These are phyloP conservation scores for Monilinia fructicola DNA, from an alignment of 2,329 filamentous ascomycete genomes.

Conservation along the genomic window DNA sequence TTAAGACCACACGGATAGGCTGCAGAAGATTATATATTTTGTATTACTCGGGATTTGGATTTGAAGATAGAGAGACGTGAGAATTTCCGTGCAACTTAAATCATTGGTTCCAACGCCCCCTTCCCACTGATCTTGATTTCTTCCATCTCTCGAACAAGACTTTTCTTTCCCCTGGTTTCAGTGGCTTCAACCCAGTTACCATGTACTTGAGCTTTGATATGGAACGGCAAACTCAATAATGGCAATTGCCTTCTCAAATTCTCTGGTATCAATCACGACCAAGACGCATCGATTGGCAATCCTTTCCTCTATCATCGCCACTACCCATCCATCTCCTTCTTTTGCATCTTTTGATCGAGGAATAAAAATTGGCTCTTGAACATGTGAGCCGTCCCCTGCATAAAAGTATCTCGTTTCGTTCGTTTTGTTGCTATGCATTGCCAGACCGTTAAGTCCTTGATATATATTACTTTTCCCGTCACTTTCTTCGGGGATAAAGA, in stretches of 20 bases:
- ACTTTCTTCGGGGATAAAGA: conserved; percentile 41
- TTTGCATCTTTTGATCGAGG: conserved; percentile 42
- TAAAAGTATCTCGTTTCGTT: conserved; percentile 40
- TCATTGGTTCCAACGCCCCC: neutral
- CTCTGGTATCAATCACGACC: conserved; percentile 42
- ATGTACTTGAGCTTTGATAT: conserved; percentile 28
- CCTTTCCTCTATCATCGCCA: conserved; percentile 40
- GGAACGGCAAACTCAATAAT: conserved; percentile 40
- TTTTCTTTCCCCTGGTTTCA: neutral
- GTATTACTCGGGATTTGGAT: too few species aligned
- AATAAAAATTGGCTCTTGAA: conserved; percentile 56
- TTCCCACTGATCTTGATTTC: neutral
- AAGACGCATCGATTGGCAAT: conserved; percentile 40
- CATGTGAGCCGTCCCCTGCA: conserved; percentile 44
- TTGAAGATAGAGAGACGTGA: neutral
- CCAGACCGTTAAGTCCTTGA: conserved; percentile 26
- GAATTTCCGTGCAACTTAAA: neutral
- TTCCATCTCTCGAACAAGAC: conserved; percentile 5
- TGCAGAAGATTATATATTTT: neutral
- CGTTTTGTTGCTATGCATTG: conserved; percentile 22
- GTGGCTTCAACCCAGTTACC: conserved; percentile 39
- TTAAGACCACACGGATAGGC: neutral
- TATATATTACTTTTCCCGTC: conserved; percentile 41
- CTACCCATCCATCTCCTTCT: conserved; percentile 40
- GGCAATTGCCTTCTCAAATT: conserved; percentile 40